Evolutionary conservation across 768 basidiomycete genomes (phyloP).

Genomic region (Tylopilus sp.): DNA sequence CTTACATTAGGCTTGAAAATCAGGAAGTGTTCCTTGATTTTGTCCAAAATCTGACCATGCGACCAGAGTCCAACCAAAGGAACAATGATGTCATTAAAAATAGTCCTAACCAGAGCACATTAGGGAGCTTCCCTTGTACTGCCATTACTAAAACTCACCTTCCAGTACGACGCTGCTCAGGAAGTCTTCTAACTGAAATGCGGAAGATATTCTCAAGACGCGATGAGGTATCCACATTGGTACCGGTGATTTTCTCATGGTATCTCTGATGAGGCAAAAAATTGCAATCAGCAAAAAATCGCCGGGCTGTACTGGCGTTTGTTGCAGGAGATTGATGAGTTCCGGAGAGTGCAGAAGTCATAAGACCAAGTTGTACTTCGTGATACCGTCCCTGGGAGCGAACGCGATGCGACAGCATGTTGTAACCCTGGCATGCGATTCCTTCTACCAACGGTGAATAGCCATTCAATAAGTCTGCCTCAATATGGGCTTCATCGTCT

Average conservation of each 20-base stretch:
- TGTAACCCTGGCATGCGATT: not conserved
- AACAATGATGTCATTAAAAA: not conserved
- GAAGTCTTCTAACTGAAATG: not conserved
- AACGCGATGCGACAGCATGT: not conserved
- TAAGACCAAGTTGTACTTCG: not conserved
- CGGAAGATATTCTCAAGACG: not conserved
- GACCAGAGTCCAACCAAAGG: not conserved
- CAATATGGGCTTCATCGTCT: not conserved
- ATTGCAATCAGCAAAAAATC: not conserved
- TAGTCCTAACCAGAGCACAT: no score
- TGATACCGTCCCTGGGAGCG: not conserved
- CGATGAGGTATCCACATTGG: not conserved
- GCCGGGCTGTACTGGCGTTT: not conserved
- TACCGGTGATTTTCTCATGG: not conserved
- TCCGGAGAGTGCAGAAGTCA: not conserved
- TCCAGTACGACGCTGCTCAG: not conserved
- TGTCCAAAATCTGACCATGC: not conserved
- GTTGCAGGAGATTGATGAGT: not conserved
- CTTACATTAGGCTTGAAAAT: not conserved
- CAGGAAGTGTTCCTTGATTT: not conserved
- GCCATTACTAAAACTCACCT: not conserved
- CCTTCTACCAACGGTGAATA: not conserved
- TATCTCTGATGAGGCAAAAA: not conserved
- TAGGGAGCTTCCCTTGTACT: not conserved
- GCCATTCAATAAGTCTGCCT: not conserved